phyloP scores from a whole-genome alignment of 345 rosid species.

The Iberis pinnata region DNA sequence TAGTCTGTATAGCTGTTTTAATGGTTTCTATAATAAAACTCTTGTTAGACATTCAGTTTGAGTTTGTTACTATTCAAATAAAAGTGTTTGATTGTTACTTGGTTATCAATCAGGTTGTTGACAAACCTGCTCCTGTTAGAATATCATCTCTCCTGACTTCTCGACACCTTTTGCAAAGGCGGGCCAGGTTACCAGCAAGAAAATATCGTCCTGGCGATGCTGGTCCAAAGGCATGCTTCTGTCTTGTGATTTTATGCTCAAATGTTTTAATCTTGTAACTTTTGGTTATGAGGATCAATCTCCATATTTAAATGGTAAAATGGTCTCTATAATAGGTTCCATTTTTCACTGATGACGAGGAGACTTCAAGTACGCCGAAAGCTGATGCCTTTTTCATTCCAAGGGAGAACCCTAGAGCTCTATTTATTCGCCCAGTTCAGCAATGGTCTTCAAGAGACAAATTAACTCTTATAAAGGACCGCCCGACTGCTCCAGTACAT shows the following conservation, averaged over 20 bases:
- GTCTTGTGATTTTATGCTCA: background rate
- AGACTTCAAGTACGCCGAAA: conserved; percentile 81
- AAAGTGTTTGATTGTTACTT: background rate
- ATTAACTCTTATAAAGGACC: conserved; percentile 40
- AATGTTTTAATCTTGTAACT: background rate
- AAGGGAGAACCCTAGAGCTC: conserved; percentile 92
- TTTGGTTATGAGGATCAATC: conserved; percentile 5
- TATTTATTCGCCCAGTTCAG: conserved; percentile 63
- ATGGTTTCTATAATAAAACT: background rate
- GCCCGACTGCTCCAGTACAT: conserved; percentile 29
- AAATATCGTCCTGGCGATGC: conserved; percentile 71
- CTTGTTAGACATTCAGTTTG: conserved; percentile 1
- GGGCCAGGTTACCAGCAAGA: conserved; percentile 70
- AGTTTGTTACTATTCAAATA: background rate
- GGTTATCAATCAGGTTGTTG: conserved; percentile 52
- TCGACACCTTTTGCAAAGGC: conserved; percentile 70
- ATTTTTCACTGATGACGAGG: conserved; percentile 80
- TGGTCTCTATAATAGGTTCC: conserved; percentile 64
- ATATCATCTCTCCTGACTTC: conserved; percentile 83
- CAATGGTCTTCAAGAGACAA: conserved; percentile 43
- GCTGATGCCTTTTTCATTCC: conserved; percentile 91
- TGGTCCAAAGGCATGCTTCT: conserved; percentile 54
- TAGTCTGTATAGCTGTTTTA: background rate
- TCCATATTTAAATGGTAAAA: conserved; percentile 7
- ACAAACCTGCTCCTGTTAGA: conserved; percentile 79